Evolutionary conservation across 2,329 filamentous ascomycete genomes (phyloP).

Genomic region (Hypoxylon rubiginosum): DNA sequence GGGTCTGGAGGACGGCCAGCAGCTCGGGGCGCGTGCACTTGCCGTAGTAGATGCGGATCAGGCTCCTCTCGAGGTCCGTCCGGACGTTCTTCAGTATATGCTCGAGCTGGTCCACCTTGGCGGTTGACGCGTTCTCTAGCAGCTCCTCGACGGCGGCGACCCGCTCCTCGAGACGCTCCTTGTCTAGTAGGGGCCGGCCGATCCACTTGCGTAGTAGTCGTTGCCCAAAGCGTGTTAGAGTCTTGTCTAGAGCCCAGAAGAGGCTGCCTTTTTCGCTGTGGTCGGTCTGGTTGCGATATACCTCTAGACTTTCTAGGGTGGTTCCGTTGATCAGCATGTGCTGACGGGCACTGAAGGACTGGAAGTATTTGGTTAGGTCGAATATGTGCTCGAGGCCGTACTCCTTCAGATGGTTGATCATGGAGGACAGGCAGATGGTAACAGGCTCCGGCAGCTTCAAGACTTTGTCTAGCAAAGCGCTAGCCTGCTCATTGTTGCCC

Average conservation of each 20-base stretch:
- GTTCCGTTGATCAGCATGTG: constrained; percentile 98
- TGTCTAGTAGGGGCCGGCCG: constrained; percentile 87
- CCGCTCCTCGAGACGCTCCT: constrained; percentile 79
- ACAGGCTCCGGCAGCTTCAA: constrained; percentile 86
- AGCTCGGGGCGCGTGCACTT: constrained; percentile 94
- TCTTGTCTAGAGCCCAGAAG: constrained; percentile 96
- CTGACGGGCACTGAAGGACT: constrained; percentile 91
- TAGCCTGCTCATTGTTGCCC: constrained; percentile 67
- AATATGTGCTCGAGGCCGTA: constrained; percentile 97
- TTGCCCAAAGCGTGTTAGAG: constrained; percentile 88
- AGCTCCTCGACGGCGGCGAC: constrained; percentile 90
- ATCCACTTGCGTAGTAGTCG: constrained; percentile 94
- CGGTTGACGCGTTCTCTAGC: constrained; percentile 74
- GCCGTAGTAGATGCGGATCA: constrained; percentile 97
- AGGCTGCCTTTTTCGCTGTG: constrained; percentile 87
- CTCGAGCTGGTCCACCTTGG: constrained; percentile 79
- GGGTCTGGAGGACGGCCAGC: constrained; percentile 83
- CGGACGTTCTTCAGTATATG: constrained; percentile 78
- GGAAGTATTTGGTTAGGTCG: constrained; percentile 95
- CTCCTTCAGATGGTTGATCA: constrained; percentile 93
- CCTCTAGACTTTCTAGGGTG: constrained; percentile 91
- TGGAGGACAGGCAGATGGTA: constrained; percentile 92
- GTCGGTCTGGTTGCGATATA: constrained; percentile 95
- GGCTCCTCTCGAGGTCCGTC: constrained; percentile 89
- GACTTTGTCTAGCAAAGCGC: constrained; percentile 84